These are phyloP conservation scores for Vitis hybrid DNA, from an alignment of 177 flowering plant genomes.

Conservation along the genomic window DNA sequence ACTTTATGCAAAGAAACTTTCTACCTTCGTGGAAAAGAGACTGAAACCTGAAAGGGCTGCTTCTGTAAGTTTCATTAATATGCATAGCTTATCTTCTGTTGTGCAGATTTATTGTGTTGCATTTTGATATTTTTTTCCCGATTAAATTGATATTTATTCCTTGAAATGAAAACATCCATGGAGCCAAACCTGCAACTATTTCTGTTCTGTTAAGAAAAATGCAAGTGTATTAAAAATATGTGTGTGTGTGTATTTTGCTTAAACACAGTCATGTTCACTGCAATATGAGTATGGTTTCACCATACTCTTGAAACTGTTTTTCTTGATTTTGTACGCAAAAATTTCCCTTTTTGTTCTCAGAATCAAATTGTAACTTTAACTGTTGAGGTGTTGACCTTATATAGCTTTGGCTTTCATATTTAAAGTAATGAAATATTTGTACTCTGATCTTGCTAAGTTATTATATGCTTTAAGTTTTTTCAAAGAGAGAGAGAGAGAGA, in stretches of 20 bases:
- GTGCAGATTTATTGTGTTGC: background rate
- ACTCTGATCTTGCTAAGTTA: too few relatives aligned
- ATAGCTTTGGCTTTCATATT: too few relatives aligned
- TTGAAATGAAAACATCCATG: background rate
- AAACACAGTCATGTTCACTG: too few relatives aligned
- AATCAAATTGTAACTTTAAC: too few relatives aligned
- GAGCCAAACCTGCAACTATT: background rate
- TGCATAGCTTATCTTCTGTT: background rate
- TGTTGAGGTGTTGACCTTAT: too few relatives aligned
- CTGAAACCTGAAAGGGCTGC: conserved; percentile 91
- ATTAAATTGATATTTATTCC: background rate
- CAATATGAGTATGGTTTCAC: too few relatives aligned
- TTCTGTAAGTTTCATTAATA: conserved; percentile 59
- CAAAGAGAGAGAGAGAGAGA: too few relatives aligned
- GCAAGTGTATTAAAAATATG: background rate
- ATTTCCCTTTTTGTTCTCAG: too few relatives aligned
- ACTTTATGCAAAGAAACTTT: conserved; percentile 85
- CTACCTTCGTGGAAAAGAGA: conserved; percentile 90
- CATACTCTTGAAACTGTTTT: too few relatives aligned
- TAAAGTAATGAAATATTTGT: too few relatives aligned
- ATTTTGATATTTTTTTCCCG: background rate
- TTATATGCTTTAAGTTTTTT: background rate
- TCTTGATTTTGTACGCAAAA: too few relatives aligned
- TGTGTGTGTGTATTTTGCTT: background rate
- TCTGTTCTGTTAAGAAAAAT: background rate